These are phyloP conservation scores for Talaromyces ruber DNA, from an alignment of 495 filamentous ascomycete species.

Conservation along the genomic window DNA sequence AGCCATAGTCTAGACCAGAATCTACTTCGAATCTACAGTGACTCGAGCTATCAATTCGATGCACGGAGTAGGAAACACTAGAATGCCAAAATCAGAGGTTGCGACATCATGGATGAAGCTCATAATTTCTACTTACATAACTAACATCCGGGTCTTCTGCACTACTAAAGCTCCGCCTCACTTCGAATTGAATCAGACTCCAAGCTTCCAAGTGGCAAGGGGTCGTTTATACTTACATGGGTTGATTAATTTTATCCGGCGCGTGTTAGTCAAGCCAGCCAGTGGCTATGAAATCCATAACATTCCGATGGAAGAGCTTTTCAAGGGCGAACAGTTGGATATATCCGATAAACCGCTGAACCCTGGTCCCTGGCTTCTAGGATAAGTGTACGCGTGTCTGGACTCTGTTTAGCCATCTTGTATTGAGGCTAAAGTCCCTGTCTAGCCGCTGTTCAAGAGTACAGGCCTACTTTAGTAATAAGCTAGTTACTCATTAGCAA, in stretches of 20 bases:
- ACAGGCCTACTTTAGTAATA: no score
- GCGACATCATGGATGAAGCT: neutral
- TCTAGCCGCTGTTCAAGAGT: neutral
- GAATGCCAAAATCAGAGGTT: neutral
- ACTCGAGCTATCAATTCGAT: neutral
- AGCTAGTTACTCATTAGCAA: no score
- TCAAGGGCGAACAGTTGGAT: neutral
- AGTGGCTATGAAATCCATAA: neutral
- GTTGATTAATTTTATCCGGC: neutral
- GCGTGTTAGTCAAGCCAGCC: neutral
- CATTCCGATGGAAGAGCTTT: neutral
- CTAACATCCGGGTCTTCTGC: neutral
- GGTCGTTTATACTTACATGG: no score
- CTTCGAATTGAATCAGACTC: neutral
- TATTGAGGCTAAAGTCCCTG: neutral
- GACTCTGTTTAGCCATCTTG: neutral
- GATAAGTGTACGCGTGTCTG: neutral
- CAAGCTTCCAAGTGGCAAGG: neutral
- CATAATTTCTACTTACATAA: neutral
- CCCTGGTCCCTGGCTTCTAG: neutral
- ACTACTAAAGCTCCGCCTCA: neutral
- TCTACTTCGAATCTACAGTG: neutral
- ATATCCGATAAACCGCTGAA: neutral
- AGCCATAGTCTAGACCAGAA: neutral
- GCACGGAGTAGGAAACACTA: neutral